Conservation (phyloP, 1,284 basidiomycete species). For the Cryptococcus sp. region DNA sequence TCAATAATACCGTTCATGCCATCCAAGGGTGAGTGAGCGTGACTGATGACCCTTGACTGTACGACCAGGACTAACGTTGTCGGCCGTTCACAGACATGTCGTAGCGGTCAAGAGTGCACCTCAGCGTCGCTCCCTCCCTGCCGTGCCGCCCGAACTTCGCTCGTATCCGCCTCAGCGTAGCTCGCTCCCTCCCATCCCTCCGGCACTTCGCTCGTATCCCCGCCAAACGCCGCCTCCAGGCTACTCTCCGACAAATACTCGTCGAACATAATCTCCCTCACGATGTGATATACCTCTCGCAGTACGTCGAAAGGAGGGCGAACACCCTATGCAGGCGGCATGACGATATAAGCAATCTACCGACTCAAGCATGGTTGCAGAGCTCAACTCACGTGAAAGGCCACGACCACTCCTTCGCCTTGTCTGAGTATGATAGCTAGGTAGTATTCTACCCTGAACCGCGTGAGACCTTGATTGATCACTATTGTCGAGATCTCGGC, state of each 20-base stretch:
- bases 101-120: background rate
- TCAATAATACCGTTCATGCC: conserved; percentile 5
- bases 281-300: conserved; percentile 38
- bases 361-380: too few species aligned
- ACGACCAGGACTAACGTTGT: background rate
- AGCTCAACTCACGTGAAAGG: conserved; percentile 36
- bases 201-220: too few species aligned
- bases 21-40: conserved; percentile 10
- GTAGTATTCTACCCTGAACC: conserved; percentile 42
- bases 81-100: background rate
- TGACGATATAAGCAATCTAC: too few species aligned
- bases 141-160: too few species aligned
- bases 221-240: too few species aligned
- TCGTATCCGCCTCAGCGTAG: too few species aligned
- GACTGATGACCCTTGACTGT: background rate
- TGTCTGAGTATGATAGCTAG: conserved; percentile 32
- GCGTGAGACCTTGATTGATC: conserved; percentile 42
- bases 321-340: conserved; percentile 19
- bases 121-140: background rate
- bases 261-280: conserved; percentile 36
- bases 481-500: conserved; percentile 34
- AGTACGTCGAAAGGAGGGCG: conserved; percentile 32
- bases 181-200: background rate
- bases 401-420: conserved; percentile 28
- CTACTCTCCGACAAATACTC: conserved; percentile 23